Evolutionary conservation across 305 asterid species (phyloP).

Genomic region (Nicotiana rustica): DNA sequence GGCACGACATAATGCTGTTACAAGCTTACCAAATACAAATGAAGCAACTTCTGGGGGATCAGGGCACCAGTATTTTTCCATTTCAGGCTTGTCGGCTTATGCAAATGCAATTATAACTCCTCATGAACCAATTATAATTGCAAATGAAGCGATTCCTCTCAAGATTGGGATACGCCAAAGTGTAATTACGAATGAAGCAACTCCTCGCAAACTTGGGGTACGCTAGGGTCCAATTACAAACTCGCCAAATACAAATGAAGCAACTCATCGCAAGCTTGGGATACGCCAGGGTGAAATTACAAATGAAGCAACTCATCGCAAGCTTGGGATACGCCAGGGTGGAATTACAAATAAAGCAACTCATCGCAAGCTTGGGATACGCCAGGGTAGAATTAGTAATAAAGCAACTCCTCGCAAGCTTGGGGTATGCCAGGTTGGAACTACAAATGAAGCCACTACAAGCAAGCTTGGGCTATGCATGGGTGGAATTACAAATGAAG

Average conservation of each 20-base stretch:
- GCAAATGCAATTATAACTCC: neutral
- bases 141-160: neutral
- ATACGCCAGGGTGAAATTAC: no score
- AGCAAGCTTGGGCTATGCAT: neutral
- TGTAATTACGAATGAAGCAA: neutral
- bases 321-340: neutral
- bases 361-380: neutral
- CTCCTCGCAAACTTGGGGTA: neutral
- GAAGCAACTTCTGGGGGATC: neutral
- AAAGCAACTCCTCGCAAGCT: neutral
- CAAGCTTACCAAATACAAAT: neutral
- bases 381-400: no score
- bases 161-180: no score
- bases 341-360: neutral
- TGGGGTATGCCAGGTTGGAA: no score
- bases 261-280: neutral
- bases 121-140: no score
- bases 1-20: neutral
- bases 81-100: neutral
- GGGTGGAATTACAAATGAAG: no score
- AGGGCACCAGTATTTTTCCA: neutral
- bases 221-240: neutral
- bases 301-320: neutral
- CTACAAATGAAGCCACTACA: neutral
- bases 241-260: neutral